These are phyloP conservation scores for Solanum raphanifolium DNA, from an alignment of 257 asterid genomes.

Conservation along the genomic window DNA sequence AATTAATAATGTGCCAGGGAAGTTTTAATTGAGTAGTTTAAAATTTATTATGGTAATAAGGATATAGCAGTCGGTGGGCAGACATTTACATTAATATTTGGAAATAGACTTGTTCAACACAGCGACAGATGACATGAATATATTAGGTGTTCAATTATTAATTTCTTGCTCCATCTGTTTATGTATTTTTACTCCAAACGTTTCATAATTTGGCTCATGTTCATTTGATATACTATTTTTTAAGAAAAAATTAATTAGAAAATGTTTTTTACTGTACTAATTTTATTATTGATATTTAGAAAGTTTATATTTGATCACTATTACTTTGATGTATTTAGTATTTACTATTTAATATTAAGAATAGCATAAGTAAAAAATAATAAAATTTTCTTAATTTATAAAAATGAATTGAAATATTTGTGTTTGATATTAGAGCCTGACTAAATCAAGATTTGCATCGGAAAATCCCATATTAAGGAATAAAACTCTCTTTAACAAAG, in stretches of 20 bases:
- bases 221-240: too few species aligned
- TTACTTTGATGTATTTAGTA: neutral
- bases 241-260: neutral
- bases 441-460: too few species aligned
- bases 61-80: conserved; percentile 8
- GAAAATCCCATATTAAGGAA: too few species aligned
- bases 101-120: neutral
- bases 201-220: neutral
- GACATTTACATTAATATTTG: conserved; percentile 3
- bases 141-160: neutral
- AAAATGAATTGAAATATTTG: too few species aligned
- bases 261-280: neutral
- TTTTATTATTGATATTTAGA: neutral
- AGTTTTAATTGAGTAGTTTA: neutral
- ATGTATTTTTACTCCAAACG: too few species aligned
- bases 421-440: too few species aligned
- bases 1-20: conserved; percentile 7
- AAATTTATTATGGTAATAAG: neutral
- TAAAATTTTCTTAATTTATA: too few species aligned
- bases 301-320: neutral
- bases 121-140: neutral
- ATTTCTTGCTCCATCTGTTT: neutral
- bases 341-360: neutral
- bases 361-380: neutral
- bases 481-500: too few species aligned